Percentiles rank a stretch among this genome's conserved stretches.
phyloP scores from a whole-genome alignment of 495 filamentous ascomycete genomes.

The Penicillium soppii region DNA sequence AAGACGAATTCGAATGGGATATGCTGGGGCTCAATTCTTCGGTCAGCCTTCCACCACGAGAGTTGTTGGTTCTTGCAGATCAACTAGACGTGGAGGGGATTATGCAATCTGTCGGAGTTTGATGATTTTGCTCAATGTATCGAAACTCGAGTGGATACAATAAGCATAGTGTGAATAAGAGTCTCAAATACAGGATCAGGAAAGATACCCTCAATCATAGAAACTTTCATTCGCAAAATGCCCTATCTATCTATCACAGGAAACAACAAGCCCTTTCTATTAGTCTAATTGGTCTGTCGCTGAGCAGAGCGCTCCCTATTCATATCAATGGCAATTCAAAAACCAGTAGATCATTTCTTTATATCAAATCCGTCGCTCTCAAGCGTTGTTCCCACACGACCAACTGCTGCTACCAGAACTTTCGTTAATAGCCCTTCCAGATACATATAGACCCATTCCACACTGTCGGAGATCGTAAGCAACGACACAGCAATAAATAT shows the following conservation, averaged over 20 bases:
- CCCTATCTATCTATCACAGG: no score
- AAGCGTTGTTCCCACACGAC: slow-evolving; percentile 32
- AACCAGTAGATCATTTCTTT: no score
- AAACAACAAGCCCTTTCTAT: no score
- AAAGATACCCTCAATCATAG: neutral
- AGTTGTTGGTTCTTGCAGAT: slow-evolving; percentile 29
- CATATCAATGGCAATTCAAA: no score
- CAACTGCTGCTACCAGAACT: slow-evolving; percentile 27
- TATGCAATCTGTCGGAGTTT: slow-evolving; percentile 22
- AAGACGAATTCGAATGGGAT: slow-evolving; percentile 32
- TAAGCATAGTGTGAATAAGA: no score
- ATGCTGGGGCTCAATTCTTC: slow-evolving; percentile 24
- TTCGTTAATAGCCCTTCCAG: slow-evolving; percentile 42
- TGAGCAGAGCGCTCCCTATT: no score
- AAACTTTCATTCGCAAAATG: no score
- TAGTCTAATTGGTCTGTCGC: no score
- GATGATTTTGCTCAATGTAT: neutral
- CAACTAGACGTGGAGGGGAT: slow-evolving; percentile 33
- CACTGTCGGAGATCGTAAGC: slow-evolving; percentile 17
- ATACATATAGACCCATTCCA: slow-evolving; percentile 40
- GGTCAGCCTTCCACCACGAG: slow-evolving; percentile 26
- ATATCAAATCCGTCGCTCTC: neutral
- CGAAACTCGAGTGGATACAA: no score
- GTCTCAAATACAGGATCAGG: no score
- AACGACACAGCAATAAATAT: no score